These are phyloP conservation scores for Naganishia friedmannii DNA, from an alignment of 768 basidiomycete species.

Conservation along the genomic window DNA sequence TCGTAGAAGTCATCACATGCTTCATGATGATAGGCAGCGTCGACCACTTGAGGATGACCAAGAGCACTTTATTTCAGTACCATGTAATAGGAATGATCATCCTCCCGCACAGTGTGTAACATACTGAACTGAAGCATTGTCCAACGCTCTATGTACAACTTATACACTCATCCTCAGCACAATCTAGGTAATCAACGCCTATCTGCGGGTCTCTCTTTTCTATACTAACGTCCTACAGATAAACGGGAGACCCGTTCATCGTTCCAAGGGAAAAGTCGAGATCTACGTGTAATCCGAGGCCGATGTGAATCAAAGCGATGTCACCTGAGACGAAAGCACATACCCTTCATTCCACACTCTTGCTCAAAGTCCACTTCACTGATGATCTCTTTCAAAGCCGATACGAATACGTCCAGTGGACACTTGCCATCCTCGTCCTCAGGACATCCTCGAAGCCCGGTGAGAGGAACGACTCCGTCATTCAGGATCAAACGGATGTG, in stretches of 20 bases:
- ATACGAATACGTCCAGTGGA: conserved; percentile 67
- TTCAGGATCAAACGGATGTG: conserved; percentile 83
- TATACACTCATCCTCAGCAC: not conserved
- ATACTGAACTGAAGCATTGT: not conserved
- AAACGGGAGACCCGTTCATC: conserved; percentile 25
- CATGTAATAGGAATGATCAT: no score
- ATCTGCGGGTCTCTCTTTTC: no score
- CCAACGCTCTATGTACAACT: not conserved
- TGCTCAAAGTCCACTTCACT: conserved; percentile 67
- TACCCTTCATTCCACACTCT: conserved; percentile 57
- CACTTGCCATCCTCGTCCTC: conserved; percentile 74
- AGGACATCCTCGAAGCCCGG: conserved; percentile 70
- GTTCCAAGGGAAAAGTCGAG: conserved; percentile 19
- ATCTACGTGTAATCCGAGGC: not conserved
- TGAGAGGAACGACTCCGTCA: conserved; percentile 79
- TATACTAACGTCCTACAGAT: no score
- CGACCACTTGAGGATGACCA: no score
- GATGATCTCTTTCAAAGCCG: conserved; percentile 66
- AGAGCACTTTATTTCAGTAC: no score
- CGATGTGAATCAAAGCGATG: not conserved
- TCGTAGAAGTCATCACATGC: no score
- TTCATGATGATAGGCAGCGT: no score
- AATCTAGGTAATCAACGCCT: no score
- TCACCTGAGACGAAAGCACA: not conserved
- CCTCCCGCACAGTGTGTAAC: not conserved